Evolutionary conservation across 2,329 filamentous ascomycete genomes (phyloP).

Genomic region (Trichoderma oligosporum): DNA sequence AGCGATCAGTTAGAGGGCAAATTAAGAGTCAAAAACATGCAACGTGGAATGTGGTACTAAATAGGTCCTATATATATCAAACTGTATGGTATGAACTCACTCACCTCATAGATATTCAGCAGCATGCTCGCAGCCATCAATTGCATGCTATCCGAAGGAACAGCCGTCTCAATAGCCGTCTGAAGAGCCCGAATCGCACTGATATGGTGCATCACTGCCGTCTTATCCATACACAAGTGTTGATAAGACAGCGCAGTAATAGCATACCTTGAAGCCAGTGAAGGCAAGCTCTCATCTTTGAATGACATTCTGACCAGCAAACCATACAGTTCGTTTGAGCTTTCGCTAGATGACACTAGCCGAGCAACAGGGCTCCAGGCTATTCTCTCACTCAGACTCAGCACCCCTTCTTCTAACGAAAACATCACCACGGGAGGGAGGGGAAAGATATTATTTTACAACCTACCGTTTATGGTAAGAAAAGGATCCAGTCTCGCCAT

Average conservation of each 20-base stretch:
- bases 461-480: conserved; percentile 6
- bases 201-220: conserved; percentile 15
- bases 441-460: background rate
- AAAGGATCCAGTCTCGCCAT: conserved; percentile 12
- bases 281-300: conserved; percentile 10
- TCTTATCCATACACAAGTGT: background rate
- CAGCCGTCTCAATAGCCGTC: conserved; percentile 12
- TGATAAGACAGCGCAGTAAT: conserved; percentile 16
- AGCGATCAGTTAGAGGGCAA: background rate
- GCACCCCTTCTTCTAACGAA: background rate
- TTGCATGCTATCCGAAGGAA: conserved; percentile 2
- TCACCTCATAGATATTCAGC: conserved; percentile 14
- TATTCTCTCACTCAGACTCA: background rate
- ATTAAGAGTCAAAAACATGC: too few relatives aligned
- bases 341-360: conserved; percentile 7
- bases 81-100: too few relatives aligned
- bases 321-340: conserved; percentile 7
- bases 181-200: conserved; percentile 8
- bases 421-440: background rate
- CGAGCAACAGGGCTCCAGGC: conserved; percentile 10
- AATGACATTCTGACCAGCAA: conserved; percentile 10
- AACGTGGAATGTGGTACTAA: too few relatives aligned
- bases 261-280: conserved; percentile 12
- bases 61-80: background rate
- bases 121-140: conserved; percentile 18